These are phyloP conservation scores for Xylaria telfairii DNA, from an alignment of 495 filamentous ascomycete genomes.

Conservation along the genomic window DNA sequence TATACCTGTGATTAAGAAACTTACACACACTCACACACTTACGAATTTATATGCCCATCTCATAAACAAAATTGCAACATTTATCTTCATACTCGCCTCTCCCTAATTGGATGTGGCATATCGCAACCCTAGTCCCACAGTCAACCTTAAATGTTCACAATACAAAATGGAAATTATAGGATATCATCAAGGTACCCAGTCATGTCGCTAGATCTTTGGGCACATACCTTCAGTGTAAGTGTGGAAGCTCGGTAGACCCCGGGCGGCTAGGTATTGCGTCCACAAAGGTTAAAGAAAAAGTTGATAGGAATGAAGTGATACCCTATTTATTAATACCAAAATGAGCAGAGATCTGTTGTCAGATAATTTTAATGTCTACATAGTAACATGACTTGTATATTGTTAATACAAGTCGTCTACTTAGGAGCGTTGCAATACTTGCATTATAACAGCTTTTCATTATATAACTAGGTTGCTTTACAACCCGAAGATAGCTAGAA, in stretches of 20 bases:
- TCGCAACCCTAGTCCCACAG: background rate
- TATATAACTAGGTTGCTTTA: too few relatives aligned
- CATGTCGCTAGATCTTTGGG: background rate
- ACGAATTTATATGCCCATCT: background rate
- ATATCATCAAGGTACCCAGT: background rate
- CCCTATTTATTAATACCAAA: background rate
- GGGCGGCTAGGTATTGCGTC: background rate
- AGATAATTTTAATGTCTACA: background rate
- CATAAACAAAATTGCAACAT: background rate
- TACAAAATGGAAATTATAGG: background rate
- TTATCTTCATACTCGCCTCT: background rate
- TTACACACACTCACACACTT: background rate
- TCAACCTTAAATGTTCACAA: background rate
- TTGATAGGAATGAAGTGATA: background rate
- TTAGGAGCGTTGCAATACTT: background rate
- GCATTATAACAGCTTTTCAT: background rate
- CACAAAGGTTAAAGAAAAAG: background rate
- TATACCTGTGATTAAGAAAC: background rate
- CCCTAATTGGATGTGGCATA: background rate
- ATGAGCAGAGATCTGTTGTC: background rate
- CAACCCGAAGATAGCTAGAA: too few relatives aligned
- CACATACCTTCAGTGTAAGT: background rate
- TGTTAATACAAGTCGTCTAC: background rate
- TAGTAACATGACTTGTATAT: background rate
- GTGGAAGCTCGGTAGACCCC: background rate